Evolutionary conservation across 1,284 basidiomycete species (phyloP).

Genomic region (Sporisorium sorghi): DNA sequence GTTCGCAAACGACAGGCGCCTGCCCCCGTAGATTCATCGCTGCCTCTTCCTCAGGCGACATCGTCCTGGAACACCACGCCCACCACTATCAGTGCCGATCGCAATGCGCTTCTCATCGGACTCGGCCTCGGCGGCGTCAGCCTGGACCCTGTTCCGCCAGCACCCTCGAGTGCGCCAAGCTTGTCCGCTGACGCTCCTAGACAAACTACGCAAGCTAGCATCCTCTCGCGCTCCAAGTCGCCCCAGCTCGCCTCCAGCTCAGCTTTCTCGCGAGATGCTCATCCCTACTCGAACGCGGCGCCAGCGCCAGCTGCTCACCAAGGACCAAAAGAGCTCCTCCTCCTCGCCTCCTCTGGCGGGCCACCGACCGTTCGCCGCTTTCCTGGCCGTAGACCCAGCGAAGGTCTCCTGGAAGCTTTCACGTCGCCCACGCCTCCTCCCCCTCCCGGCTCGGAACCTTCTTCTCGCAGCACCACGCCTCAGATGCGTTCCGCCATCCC

Average conservation of each 20-base stretch:
- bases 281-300: not conserved
- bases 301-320: slow-evolving; percentile 1
- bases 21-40: slow-evolving; percentile 14
- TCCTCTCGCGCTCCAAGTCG: slow-evolving; percentile 16
- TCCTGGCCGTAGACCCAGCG: slow-evolving; percentile 31
- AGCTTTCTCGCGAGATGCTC: slow-evolving; percentile 7
- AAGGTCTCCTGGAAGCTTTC: slow-evolving; percentile 22
- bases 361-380: slow-evolving; percentile 34
- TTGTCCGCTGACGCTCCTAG: too few relatives aligned
- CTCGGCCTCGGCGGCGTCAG: slow-evolving; percentile 29
- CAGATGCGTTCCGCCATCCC: slow-evolving; percentile 42
- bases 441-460: slow-evolving; percentile 10
- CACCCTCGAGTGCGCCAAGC: not conserved
- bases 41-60: slow-evolving; percentile 23
- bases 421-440: slow-evolving; percentile 8
- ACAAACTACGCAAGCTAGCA: slow-evolving; percentile 7
- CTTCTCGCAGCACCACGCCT: slow-evolving; percentile 37
- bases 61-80: slow-evolving; percentile 19
- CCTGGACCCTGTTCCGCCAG: slow-evolving; percentile 8
- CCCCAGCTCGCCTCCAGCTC: slow-evolving; percentile 12
- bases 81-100: slow-evolving; percentile 20
- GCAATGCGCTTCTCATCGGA: slow-evolving; percentile 36
- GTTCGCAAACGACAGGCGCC: slow-evolving; percentile 30
- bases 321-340: slow-evolving; percentile 39
- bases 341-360: slow-evolving; percentile 36